Conservation (phyloP, 2,329 filamentous ascomycete species). For the Diplodia corticola region DNA sequence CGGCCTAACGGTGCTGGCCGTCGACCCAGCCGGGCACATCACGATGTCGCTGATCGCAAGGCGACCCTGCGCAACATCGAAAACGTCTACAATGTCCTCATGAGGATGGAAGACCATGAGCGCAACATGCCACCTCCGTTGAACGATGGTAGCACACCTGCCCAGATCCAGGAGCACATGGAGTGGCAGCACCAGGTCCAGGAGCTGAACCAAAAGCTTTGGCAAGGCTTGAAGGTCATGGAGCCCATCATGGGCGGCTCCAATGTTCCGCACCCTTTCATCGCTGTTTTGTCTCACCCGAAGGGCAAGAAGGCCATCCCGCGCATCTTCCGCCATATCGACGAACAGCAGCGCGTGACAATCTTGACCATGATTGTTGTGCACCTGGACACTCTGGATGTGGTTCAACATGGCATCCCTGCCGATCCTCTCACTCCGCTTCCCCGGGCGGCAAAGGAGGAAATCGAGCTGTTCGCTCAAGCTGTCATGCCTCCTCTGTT, state of each 20-base stretch:
- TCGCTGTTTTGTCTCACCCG: conserved; percentile 87
- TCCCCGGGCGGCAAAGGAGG: conserved; percentile 72
- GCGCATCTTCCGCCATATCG: conserved; percentile 90
- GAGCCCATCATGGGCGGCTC: conserved; percentile 70
- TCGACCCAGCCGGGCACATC: conserved; percentile 47
- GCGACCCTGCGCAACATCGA: conserved; percentile 84
- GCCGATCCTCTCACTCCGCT: conserved; percentile 70
- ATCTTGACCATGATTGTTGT: conserved; percentile 95
- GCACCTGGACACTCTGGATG: conserved; percentile 87
- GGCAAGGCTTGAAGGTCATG: conserved; percentile 86
- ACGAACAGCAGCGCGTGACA: conserved; percentile 88
- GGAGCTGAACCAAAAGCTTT: conserved; percentile 75
- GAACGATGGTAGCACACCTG: conserved; percentile 64
- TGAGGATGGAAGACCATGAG: conserved; percentile 93
- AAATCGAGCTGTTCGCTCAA: conserved; percentile 85
- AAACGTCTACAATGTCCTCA: conserved; percentile 79
- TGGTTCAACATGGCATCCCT: conserved; percentile 73
- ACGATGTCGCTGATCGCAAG: conserved; percentile 74
- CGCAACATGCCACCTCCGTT: conserved; percentile 72
- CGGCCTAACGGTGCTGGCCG: conserved; percentile 51
- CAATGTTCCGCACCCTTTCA: conserved; percentile 81
- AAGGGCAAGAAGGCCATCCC: conserved; percentile 97
- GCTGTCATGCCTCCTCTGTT: conserved; percentile 89
- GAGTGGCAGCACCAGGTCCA: conserved; percentile 75
- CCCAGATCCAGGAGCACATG: conserved; percentile 70